phyloP scores from a whole-genome alignment of 768 basidiomycete species.

The Tricholoma hemisulphureum region DNA sequence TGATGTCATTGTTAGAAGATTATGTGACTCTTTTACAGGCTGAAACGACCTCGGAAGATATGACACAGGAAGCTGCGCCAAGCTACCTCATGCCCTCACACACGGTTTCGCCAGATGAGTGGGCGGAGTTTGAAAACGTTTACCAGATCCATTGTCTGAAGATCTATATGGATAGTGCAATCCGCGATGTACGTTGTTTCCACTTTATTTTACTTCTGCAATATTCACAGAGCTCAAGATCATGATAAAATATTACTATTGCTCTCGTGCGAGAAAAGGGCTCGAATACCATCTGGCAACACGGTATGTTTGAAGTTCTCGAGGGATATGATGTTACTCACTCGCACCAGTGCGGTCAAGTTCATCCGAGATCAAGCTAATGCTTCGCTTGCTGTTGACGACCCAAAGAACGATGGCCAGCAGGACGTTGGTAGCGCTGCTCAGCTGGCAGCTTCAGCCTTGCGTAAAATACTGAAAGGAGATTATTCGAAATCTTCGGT shows the following conservation, averaged over 20 bases:
- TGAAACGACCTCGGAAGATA: conserved; percentile 40
- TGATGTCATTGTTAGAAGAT: conserved; percentile 57
- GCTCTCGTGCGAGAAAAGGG: conserved; percentile 69
- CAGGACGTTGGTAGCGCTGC: conserved; percentile 43
- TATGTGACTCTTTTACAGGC: conserved; percentile 54
- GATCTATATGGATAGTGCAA: conserved; percentile 70
- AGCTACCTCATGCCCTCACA: conserved; percentile 69
- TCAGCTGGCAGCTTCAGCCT: conserved; percentile 63
- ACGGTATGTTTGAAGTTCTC: conserved; percentile 45
- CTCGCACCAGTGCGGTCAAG: conserved; percentile 63
- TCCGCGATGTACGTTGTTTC: conserved; percentile 67
- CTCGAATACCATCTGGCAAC: conserved; percentile 89
- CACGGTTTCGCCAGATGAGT: conserved; percentile 64
- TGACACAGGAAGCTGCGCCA: conserved; percentile 29
- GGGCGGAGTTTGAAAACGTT: conserved; percentile 84
- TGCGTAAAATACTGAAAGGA: conserved; percentile 62
- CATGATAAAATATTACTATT: conserved; percentile 85
- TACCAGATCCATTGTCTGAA: conserved; percentile 89
- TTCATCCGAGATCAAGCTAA: conserved; percentile 84
- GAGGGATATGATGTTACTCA: conserved; percentile 9
- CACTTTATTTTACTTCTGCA: background rate
- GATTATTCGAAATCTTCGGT: conserved; percentile 51
- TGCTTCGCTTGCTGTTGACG: conserved; percentile 33
- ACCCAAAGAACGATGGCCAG: conserved; percentile 23
- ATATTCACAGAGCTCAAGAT: conserved; percentile 47